A percentile compares a stretch with the other conserved stretches of the same genome.
These are phyloP conservation scores for Helotiales sp. DNA, from an alignment of 2,329 filamentous ascomycete genomes.

Conservation along the genomic window DNA sequence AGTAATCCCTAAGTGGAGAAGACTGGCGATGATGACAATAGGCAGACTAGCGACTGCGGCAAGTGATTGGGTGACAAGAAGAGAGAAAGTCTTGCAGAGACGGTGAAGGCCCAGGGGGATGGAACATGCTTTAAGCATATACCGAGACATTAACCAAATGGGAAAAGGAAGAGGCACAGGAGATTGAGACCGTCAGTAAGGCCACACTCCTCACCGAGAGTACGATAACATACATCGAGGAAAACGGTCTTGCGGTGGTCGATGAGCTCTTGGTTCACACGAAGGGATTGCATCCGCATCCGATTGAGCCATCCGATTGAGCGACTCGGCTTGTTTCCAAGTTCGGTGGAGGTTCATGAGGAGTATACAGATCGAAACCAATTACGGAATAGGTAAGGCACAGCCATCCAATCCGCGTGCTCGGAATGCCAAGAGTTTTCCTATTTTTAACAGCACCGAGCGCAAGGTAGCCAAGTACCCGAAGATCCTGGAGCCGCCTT, in stretches of 20 bases:
- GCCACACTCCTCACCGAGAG: background rate
- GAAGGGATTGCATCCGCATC: too few relatives aligned
- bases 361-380: too few relatives aligned
- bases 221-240: background rate
- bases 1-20: background rate
- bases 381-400: background rate
- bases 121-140: background rate
- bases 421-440: background rate
- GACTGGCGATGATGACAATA: background rate
- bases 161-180: background rate
- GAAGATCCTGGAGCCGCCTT: background rate
- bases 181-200: background rate
- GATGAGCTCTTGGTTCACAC: background rate
- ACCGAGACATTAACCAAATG: background rate
- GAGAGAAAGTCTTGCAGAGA: background rate
- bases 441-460: background rate
- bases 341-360: background rate
- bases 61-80: background rate
- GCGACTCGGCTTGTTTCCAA: background rate
- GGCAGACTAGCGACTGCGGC: background rate
- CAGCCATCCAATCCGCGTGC: background rate
- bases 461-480: background rate
- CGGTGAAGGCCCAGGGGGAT: background rate
- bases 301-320: background rate
- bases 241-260: background rate